Evolutionary conservation across 139 green algal species (phyloP).

Genomic region (Coelastrella sp.): DNA sequence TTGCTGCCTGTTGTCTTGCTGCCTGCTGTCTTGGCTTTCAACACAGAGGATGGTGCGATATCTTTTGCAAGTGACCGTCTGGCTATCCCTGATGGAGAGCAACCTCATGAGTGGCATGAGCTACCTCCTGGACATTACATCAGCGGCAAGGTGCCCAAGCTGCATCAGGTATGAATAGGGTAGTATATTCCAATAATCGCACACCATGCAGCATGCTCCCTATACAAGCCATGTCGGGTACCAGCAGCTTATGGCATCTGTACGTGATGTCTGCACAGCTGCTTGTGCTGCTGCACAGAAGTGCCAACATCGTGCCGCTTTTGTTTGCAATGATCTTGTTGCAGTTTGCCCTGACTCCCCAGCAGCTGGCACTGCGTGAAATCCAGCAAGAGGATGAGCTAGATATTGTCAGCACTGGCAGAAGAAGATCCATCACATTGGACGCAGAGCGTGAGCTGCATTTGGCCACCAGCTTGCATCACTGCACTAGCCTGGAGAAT

Average conservation of each 20-base stretch:
- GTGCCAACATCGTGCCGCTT: background rate
- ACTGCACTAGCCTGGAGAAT: constrained; percentile 27
- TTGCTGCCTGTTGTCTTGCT: background rate
- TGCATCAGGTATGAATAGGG: constrained; percentile 10
- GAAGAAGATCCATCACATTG: background rate
- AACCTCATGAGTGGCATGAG: constrained; percentile 66
- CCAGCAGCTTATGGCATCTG: background rate
- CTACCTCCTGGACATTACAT: constrained; percentile 81
- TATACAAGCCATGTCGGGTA: background rate
- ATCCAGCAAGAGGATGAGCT: constrained; percentile 33
- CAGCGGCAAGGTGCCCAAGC: constrained; percentile 53
- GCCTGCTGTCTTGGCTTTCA: background rate
- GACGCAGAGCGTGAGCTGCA: background rate
- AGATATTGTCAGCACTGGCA: background rate
- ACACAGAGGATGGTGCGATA: constrained; percentile 61
- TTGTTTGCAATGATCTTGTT: background rate
- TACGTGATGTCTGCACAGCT: no score
- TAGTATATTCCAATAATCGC: no score
- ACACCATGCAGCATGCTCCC: background rate
- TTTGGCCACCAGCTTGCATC: constrained; percentile 1
- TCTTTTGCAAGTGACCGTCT: constrained; percentile 61
- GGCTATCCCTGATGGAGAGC: constrained; percentile 38
- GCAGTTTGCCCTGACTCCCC: constrained; percentile 79
- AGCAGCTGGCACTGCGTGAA: constrained; percentile 65
- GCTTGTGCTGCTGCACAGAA: background rate